Conservation (phyloP, 495 filamentous ascomycete genomes). For the Niebla homalea region DNA sequence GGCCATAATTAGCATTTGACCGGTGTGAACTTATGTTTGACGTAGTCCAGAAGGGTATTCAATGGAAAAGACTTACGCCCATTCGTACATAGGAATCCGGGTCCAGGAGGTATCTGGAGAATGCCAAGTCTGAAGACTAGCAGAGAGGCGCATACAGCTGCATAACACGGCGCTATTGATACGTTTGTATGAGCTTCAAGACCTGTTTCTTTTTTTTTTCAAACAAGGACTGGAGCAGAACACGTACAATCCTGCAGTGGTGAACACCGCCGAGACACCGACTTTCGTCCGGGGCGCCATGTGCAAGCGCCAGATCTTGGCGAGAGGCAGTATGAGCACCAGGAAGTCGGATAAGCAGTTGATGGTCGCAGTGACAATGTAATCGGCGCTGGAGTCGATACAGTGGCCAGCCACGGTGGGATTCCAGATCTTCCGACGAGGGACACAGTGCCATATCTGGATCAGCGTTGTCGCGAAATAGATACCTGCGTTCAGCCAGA, state of each 20-base stretch:
- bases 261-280: conserved; percentile 23
- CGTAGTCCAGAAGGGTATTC: too few relatives aligned
- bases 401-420: conserved; percentile 13
- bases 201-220: too few relatives aligned
- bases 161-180: too few relatives aligned
- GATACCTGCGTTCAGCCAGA: conserved; percentile 3
- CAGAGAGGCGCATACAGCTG: too few relatives aligned
- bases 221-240: neutral
- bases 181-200: too few relatives aligned
- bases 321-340: conserved; percentile 19
- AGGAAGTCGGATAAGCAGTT: conserved; percentile 22
- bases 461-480: neutral
- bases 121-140: too few relatives aligned
- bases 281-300: conserved; percentile 21
- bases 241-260: conserved; percentile 18
- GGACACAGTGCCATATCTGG: conserved; percentile 3
- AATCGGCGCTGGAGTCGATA: conserved; percentile 15
- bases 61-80: too few relatives aligned
- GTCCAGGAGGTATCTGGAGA: too few relatives aligned
- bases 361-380: conserved; percentile 14
- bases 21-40: too few relatives aligned
- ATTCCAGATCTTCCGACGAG: conserved; percentile 6
- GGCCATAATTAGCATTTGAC: too few relatives aligned
- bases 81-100: too few relatives aligned
- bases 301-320: conserved; percentile 19